Evolutionary conservation across 441 rosid species (phyloP), one percentile per base, ranked within the genome.

Genomic region (Arabidopsis lyrata): DNA sequence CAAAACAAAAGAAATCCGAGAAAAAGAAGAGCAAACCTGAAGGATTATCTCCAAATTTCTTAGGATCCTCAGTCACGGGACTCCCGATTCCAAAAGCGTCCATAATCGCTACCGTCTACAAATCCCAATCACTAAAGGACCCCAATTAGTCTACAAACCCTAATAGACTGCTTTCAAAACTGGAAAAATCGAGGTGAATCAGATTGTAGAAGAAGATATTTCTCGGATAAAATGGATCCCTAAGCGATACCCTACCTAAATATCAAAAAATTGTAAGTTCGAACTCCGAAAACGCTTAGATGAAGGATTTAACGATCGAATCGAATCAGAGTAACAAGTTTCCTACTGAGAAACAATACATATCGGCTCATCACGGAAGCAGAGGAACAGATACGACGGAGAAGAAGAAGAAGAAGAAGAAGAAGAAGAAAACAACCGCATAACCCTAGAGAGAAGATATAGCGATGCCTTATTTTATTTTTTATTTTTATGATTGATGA

Each of bases 21-120:
- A n/a, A 10, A 6, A 47, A 16, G 12, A 45, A 34, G 38, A 61
- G 42, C 72, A 67, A 77, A 88, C 91, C 88, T 78, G 86, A n/a
- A 24, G 87, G 73, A 50, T 55, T 73, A 44, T 68, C 86, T 52
- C 81, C 88, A 36, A 77, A 47, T 59, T 77, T 85, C 41, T 77
- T 68, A 58, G 59, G 87, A 83, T 86, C 83, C 54, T 77, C 80
- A 44, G 66, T 58, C 59, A 45, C 72, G 57, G 78, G 75, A 84
- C 78, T 76, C 56, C 85, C 80, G 34, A 45, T 69, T 15, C 59
- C 81, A 52, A 83, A 75, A 39, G 36, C 63, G 11, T 78, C 81
- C 81, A 78, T 78, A 55, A 57, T 63, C 70, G 44, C 44, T 20
- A 53, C 56, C 56, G 45, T 11, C 13, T 27, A 36, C 50, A 20